Evolutionary conservation across 1,284 basidiomycete genomes (phyloP).

Genomic region (Athelia sp.): DNA sequence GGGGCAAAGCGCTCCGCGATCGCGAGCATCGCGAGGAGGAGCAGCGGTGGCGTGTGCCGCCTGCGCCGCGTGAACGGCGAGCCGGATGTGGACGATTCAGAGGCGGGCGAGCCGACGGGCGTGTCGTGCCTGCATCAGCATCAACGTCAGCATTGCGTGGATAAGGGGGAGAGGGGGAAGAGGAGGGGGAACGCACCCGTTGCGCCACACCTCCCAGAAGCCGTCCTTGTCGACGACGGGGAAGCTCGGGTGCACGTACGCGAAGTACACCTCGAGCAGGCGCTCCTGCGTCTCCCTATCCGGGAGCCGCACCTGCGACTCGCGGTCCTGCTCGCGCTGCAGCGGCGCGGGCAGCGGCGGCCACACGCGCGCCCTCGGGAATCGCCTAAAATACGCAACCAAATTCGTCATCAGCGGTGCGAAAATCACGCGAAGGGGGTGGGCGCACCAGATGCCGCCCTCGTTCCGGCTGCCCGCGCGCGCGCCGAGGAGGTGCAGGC

Average conservation of each 20-base stretch:
- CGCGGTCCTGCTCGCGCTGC: conserved; percentile 24
- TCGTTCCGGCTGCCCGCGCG: conserved; percentile 46
- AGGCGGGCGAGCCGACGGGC: conserved; percentile 9
- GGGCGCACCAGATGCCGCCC: conserved; percentile 70
- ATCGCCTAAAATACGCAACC: conserved; percentile 48
- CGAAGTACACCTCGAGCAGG: conserved; percentile 72
- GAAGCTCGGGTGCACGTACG: conserved; percentile 70
- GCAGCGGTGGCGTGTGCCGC: conserved; percentile 54
- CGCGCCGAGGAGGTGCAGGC: conserved; percentile 60
- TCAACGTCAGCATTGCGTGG: too few relatives aligned
- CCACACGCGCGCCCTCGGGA: conserved; percentile 81
- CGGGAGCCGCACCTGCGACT: conserved; percentile 44
- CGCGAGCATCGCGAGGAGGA: conserved; percentile 75
- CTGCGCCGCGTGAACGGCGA: conserved; percentile 35
- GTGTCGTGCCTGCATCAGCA: neutral
- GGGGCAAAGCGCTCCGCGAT: conserved; percentile 66
- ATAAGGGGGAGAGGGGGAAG: conserved; percentile 2
- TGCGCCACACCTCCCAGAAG: conserved; percentile 60
- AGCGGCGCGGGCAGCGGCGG: conserved; percentile 54
- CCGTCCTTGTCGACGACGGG: conserved; percentile 68
- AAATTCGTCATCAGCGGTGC: neutral
- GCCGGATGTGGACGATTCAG: conserved; percentile 20
- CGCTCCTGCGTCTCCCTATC: conserved; percentile 54
- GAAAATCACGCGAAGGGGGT: conserved; percentile 2
- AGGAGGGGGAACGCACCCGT: conserved; percentile 37